Evolutionary conservation across 2,329 filamentous ascomycete species (phyloP).

Genomic region (Lojkania enalia): DNA sequence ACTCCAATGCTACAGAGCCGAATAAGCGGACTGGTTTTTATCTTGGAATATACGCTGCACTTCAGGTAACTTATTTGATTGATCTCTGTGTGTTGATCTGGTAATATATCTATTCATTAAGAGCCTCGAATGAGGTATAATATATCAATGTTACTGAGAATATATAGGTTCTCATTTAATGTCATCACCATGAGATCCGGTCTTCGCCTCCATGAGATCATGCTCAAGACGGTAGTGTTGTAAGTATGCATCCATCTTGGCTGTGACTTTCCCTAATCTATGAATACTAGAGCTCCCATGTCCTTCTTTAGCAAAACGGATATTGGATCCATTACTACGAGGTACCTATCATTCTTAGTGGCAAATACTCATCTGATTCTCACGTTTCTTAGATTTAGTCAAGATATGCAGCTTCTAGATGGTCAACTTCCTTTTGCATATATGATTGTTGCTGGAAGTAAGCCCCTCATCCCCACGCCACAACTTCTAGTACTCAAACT

Average conservation of each 20-base stretch:
- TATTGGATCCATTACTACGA: constrained; percentile 28
- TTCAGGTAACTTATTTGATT: constrained; percentile 7
- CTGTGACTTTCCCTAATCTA: background rate
- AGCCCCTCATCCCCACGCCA: background rate
- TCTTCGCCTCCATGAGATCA: constrained; percentile 48
- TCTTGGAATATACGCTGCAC: constrained; percentile 11
- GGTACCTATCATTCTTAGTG: background rate
- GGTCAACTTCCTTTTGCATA: constrained; percentile 32
- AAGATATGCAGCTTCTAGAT: constrained; percentile 48
- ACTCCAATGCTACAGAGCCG: constrained; percentile 38
- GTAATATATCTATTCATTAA: constrained; percentile 1
- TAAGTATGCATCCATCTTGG: constrained; percentile 23
- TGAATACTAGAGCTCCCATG: constrained; percentile 26
- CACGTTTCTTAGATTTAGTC: constrained; percentile 45
- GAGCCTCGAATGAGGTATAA: background rate
- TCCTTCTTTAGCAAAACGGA: constrained; percentile 45
- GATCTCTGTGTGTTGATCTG: constrained; percentile 8
- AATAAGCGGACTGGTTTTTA: constrained; percentile 21
- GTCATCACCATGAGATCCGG: constrained; percentile 48
- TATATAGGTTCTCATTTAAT: constrained; percentile 2
- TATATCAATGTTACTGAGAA: no score
- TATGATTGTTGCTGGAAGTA: constrained; percentile 12
- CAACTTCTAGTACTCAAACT: background rate
- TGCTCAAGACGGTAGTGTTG: constrained; percentile 50
- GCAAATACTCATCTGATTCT: background rate